Evolutionary conservation across 2,329 filamentous ascomycete species (phyloP).

Genomic region (Macroventuria anomochaeta): DNA sequence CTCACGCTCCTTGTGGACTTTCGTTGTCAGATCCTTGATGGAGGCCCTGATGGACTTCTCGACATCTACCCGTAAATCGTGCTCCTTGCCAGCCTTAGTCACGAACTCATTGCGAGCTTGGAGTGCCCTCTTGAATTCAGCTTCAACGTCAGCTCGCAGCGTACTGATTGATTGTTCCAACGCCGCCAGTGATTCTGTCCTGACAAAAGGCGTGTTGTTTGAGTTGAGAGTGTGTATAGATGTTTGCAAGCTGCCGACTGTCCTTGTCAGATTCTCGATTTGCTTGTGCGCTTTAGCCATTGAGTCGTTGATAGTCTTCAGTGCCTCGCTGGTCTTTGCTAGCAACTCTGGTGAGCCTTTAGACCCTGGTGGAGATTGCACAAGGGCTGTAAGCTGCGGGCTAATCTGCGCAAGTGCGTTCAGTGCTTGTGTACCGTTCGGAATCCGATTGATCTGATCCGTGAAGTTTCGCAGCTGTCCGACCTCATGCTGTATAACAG

Average conservation of each 20-base stretch:
- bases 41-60: no score
- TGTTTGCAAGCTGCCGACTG: neutral
- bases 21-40: no score
- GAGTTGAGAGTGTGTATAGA: constrained; percentile 5
- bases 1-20: no score
- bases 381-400: constrained; percentile 6
- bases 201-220: neutral
- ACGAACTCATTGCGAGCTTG: constrained; percentile 6
- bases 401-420: neutral
- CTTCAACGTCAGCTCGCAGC: neutral
- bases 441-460: constrained; percentile 3
- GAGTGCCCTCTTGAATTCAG: neutral
- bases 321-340: neutral
- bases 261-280: neutral
- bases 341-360: neutral
- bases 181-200: neutral
- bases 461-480: constrained; percentile 1
- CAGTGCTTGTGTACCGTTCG: neutral
- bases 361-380: neutral
- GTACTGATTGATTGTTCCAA: neutral
- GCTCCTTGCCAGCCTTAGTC: neutral
- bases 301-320: neutral
- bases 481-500: constrained; percentile 13
- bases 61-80: no score
- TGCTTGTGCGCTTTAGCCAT: neutral